Conservation (phyloP, 176 grass and related monocot genomes). For the Paspalum notatum region DNA sequence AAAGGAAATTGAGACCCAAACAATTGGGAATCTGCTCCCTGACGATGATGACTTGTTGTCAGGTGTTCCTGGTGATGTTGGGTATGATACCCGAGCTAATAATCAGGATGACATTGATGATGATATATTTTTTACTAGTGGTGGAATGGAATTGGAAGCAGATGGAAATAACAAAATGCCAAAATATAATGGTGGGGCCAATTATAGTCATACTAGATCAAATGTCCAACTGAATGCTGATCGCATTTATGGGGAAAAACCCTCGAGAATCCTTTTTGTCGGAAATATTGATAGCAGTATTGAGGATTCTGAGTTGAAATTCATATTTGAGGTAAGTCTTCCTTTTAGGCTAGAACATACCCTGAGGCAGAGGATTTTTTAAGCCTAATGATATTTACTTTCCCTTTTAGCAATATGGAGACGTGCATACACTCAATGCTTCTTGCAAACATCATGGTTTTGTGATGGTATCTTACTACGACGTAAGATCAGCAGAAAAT, state of each 20-base stretch:
- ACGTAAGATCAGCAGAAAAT: slow-evolving; percentile 78
- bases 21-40: slow-evolving; percentile 85
- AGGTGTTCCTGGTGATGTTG: slow-evolving; percentile 68
- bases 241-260: slow-evolving; percentile 53
- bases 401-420: slow-evolving; percentile 83
- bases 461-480: slow-evolving; percentile 94
- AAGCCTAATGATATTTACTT: slow-evolving; percentile 19
- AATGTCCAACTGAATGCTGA: slow-evolving; percentile 56
- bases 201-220: slow-evolving; percentile 41
- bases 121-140: slow-evolving; percentile 87
- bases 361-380: slow-evolving; percentile 27
- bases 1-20: slow-evolving; percentile 85
- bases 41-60: slow-evolving; percentile 87
- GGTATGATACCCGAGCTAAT: slow-evolving; percentile 43
- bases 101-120: slow-evolving; percentile 85
- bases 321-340: slow-evolving; percentile 74
- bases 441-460: slow-evolving; percentile 85
- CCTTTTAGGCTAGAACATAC: slow-evolving; percentile 17
- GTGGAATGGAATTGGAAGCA: slow-evolving; percentile 88
- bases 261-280: slow-evolving; percentile 84
- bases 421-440: slow-evolving; percentile 71
- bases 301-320: slow-evolving; percentile 68
- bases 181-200: slow-evolving; percentile 43
- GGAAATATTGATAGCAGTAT: slow-evolving; percentile 83
- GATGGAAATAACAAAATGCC: slow-evolving; percentile 55